Percentiles rank a stretch among this genome's conserved stretches.
phyloP scores from a whole-genome alignment of 495 filamentous ascomycete genomes.

The Bathelium albidoporum region DNA sequence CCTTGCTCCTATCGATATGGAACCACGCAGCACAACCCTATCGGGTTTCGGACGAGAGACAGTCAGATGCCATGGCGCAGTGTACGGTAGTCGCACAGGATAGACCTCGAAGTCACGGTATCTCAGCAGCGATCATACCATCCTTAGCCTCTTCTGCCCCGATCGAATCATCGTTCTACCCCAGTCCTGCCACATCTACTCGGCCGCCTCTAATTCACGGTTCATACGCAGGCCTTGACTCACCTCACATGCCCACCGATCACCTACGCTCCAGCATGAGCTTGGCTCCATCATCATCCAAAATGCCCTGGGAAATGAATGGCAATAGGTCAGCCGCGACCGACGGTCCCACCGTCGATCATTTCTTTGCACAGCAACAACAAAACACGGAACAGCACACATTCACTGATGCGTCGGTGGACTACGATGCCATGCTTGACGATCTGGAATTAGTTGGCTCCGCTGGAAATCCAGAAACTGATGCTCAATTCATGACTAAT shows the following conservation, averaged over 20 bases:
- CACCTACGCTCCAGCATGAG: background rate
- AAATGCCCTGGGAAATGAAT: background rate
- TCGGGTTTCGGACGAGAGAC: no score
- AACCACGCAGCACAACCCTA: background rate
- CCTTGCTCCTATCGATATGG: background rate
- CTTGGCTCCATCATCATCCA: background rate
- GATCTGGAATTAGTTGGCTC: background rate
- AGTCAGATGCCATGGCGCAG: no score
- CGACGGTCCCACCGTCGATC: no score
- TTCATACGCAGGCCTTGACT: background rate
- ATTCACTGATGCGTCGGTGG: background rate
- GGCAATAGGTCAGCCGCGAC: no score
- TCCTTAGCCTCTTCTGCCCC: background rate
- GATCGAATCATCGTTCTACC: background rate
- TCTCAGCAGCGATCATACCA: background rate
- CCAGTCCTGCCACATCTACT: background rate
- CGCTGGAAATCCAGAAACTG: background rate
- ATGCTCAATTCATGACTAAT: constrained; percentile 10
- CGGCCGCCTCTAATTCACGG: background rate
- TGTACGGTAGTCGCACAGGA: no score
- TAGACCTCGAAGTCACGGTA: background rate
- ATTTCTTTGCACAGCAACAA: no score
- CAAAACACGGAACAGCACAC: background rate
- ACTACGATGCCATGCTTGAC: background rate
- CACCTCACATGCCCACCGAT: background rate